Conservation (phyloP, 192 early-diverging fungal genomes). For the Coemansia sp. region DNA sequence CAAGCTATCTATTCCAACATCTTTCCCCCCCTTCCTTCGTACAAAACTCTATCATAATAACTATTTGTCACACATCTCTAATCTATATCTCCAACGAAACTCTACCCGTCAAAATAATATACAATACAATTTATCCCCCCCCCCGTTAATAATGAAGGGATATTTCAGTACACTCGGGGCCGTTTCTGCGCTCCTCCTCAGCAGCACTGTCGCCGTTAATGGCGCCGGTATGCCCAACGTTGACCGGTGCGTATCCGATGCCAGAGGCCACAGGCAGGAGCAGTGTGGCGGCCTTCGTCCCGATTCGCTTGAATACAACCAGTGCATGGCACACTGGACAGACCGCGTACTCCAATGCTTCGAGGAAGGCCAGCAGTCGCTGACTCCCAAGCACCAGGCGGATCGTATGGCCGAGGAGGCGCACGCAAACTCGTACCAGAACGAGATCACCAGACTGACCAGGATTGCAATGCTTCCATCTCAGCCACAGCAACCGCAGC, state of each 20-base stretch:
- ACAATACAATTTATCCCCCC: background rate
- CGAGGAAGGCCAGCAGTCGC: slow-evolving; percentile 18
- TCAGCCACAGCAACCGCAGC: slow-evolving; percentile 15
- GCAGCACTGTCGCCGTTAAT: slow-evolving; percentile 17
- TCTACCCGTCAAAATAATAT: no score
- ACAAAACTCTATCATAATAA: background rate
- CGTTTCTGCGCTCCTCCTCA: slow-evolving; percentile 32
- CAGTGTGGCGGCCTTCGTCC: slow-evolving; percentile 41
- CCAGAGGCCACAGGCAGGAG: slow-evolving; percentile 29
- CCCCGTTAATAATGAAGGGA: slow-evolving; percentile 22
- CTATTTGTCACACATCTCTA: background rate
- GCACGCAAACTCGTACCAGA: slow-evolving; percentile 23
- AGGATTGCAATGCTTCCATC: background rate
- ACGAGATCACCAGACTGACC: slow-evolving; percentile 27
- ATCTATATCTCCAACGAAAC: no score
- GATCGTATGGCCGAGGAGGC: slow-evolving; percentile 24
- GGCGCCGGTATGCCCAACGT: slow-evolving; percentile 12
- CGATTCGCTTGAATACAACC: slow-evolving; percentile 50
- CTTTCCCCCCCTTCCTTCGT: background rate
- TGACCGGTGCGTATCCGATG: slow-evolving; percentile 13
- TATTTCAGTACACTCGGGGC: slow-evolving; percentile 43
- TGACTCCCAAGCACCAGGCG: slow-evolving; percentile 33
- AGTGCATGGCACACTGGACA: slow-evolving; percentile 54
- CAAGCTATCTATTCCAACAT: background rate
- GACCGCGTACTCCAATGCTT: slow-evolving; percentile 44